Base-by-base conservation (phyloP, 1,284 basidiomycete genomes). In the Wallemia mellicola region DNA sequence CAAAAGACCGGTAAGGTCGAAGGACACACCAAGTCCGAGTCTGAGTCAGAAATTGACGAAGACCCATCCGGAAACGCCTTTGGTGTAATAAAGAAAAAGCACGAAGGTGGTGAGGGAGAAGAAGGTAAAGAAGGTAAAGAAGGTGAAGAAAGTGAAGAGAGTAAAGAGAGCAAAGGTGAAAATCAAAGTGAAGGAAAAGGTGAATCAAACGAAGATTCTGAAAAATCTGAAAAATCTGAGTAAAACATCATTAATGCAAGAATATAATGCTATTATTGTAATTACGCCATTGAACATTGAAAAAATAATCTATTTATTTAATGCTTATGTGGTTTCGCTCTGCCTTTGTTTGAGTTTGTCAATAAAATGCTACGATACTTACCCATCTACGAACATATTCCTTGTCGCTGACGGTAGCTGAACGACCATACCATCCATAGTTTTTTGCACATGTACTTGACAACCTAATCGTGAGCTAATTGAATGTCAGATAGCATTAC, bases 321-420 rank as follows among this genome's bases (percentile, higher is more conserved):
- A 28, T 59, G 58, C 58, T 59, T 59, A 22, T 9, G 24, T 27
- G 58, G 26, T 38, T 59, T 59, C 25, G 58, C 28, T 15, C 28
- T 48, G 32, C 32, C 33, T 27, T 5, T 24, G 19, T 2, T 25
- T 19, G 15, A 28, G 2, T 22, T n/a, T 9, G 27, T 28, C 25
- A 58, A 28, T n/a, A 1, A 19, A 38, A 17, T n/a, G 5, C 38
- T 5, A n/a, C 22, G 9, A 62, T 38, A 24, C 71, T 78, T 67
- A 64, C 82, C 83, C 86, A 68, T 89, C 86, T 28, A 94, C 88
- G 68, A 88, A 91, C 86, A 98, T 88, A 72, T 98, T 98, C 67
- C 92, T 74, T 28, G 92, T 98, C 19, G 92, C 91, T 9, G 84
- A 77, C 0, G 94, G 94, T 27, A 98, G 72, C 22, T 76, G 83